These are phyloP conservation scores for Paramecium primaurelia DNA, from an alignment of 73 alveolate species.

Conservation along the genomic window DNA sequence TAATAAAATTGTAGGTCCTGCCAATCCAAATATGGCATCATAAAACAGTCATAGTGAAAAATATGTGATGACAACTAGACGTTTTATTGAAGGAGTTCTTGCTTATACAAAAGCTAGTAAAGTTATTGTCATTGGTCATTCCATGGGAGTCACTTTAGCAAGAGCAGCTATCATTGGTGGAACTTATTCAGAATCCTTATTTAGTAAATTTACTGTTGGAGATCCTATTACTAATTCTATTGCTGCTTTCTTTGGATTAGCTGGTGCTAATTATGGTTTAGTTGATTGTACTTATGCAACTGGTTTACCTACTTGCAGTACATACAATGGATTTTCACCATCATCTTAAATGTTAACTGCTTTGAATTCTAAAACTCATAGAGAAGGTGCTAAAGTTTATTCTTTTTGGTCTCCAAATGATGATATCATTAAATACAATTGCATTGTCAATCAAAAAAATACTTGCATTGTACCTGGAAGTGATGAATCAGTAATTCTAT, in stretches of 20 bases:
- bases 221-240: conserved; percentile 51
- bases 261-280: conserved; percentile 65
- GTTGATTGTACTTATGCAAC: conserved; percentile 23
- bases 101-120: conserved; percentile 47
- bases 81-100: conserved; percentile 55
- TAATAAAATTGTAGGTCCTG: conserved; percentile 34
- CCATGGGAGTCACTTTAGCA: conserved; percentile 63
- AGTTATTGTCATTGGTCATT: conserved; percentile 58
- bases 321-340: neutral
- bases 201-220: conserved; percentile 44
- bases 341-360: neutral
- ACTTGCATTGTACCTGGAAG: conserved; percentile 33
- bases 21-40: neutral
- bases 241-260: conserved; percentile 65
- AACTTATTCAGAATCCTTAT: neutral
- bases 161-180: conserved; percentile 33
- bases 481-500: neutral
- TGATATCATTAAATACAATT: neutral
- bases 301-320: conserved; percentile 9
- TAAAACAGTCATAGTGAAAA: conserved; percentile 33
- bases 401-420: conserved; percentile 23
- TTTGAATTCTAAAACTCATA: neutral
- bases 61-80: conserved; percentile 22
- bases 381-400: conserved; percentile 7
- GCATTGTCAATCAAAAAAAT: neutral